Evolutionary conservation across 192 early-diverging fungal species (phyloP).

Genomic region (Cetraspora pellucida): DNA sequence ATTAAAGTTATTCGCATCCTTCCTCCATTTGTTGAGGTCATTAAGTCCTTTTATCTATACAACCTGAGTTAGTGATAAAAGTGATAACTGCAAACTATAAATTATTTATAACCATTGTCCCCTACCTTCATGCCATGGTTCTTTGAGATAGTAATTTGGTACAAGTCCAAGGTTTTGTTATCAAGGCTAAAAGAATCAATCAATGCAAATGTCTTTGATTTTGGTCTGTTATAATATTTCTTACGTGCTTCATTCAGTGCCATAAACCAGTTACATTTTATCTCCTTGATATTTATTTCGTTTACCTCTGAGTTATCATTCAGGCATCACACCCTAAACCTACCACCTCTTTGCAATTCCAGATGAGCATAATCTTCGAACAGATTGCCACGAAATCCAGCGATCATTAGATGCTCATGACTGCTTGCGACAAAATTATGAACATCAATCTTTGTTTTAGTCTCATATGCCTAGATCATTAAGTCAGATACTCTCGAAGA

Average conservation of each 20-base stretch:
- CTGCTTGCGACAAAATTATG: neutral
- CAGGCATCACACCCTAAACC: neutral
- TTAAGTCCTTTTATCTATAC: conserved; percentile 19
- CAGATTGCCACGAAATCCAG: conserved; percentile 2
- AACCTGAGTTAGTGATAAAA: too few species aligned
- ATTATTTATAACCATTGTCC: neutral
- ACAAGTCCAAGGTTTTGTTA: neutral
- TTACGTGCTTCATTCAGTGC: conserved; percentile 3
- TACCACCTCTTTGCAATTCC: conserved; percentile 1
- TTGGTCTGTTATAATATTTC: conserved; percentile 14
- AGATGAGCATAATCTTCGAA: conserved; percentile 10
- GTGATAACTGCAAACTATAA: neutral
- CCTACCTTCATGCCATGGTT: conserved; percentile 23
- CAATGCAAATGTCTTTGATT: too few species aligned
- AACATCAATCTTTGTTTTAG: neutral
- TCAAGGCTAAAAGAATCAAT: too few species aligned
- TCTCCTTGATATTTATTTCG: neutral
- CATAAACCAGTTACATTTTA: conserved; percentile 15
- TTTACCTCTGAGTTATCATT: neutral
- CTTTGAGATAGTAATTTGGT: conserved; percentile 15
- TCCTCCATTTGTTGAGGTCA: neutral
- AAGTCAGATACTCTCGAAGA: neutral
- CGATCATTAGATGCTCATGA: neutral
- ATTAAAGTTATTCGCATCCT: neutral
- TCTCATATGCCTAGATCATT: conserved; percentile 1